These are phyloP conservation scores for Bremia lactucae DNA, from an alignment of 352 stramenopile genomes.

Conservation along the genomic window DNA sequence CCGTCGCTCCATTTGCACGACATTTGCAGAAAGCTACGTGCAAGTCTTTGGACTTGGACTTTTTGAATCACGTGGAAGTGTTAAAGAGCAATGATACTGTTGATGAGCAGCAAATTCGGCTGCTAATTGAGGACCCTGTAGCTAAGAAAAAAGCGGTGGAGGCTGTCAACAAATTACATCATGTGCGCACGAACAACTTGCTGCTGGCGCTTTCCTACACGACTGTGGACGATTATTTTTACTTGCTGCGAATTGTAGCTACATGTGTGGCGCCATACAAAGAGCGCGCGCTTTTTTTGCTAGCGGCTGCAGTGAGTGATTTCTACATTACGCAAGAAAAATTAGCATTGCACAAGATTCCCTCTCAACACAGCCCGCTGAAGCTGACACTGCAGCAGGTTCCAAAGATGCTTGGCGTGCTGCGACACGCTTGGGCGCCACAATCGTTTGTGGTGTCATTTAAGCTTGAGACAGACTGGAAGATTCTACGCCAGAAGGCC, in stretches of 20 bases:
- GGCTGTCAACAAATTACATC: constrained; percentile 41
- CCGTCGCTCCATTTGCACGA: constrained; percentile 75
- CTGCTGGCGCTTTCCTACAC: constrained; percentile 89
- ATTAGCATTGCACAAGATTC: constrained; percentile 95
- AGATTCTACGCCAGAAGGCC: constrained; percentile 90
- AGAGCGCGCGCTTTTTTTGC: constrained; percentile 84
- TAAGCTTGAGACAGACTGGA: constrained; percentile 97
- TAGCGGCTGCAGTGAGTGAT: constrained; percentile 96
- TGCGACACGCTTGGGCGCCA: constrained; percentile 89
- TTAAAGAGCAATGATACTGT: constrained; percentile 5
- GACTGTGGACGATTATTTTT: constrained; percentile 95
- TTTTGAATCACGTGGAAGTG: constrained; percentile 49
- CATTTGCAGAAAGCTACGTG: constrained; percentile 50
- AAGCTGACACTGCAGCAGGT: constrained; percentile 87
- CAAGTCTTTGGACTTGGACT: constrained; percentile 48
- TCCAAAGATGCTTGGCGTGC: constrained; percentile 91
- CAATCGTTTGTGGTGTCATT: constrained; percentile 95
- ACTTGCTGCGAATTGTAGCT: constrained; percentile 79
- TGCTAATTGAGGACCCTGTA: constrained; percentile 24
- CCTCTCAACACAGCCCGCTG: constrained; percentile 72
- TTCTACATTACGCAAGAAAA: constrained; percentile 93
- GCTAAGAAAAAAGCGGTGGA: constrained; percentile 36
- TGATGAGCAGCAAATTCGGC: constrained; percentile 23
- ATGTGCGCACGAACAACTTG: constrained; percentile 24
- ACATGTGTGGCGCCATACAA: constrained; percentile 46